Conservation (phyloP, 352 stramenopile genomes). For the Globisporangium barbulae region DNA sequence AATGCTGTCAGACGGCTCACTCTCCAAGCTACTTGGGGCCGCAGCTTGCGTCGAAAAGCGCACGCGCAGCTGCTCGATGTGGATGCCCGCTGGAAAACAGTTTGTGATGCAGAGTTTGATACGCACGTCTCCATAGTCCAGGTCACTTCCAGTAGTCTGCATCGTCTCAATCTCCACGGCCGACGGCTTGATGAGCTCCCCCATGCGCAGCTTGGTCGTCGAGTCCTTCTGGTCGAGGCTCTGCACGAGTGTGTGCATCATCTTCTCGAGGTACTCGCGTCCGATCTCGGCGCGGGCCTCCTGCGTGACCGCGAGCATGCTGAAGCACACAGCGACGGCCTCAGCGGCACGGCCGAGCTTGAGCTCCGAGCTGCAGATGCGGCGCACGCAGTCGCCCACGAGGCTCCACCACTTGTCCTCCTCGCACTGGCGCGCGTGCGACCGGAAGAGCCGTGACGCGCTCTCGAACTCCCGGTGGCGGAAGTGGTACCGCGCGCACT, state of each 20-base stretch:
- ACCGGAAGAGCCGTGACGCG: constrained; percentile 61
- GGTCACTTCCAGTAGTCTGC: constrained; percentile 30
- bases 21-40: neutral
- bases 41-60: constrained; percentile 24
- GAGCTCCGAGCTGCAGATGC: constrained; percentile 59
- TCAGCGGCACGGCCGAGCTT: constrained; percentile 48
- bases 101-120: constrained; percentile 54
- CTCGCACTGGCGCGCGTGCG: constrained; percentile 63
- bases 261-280: constrained; percentile 41
- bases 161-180: constrained; percentile 50
- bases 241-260: constrained; percentile 47
- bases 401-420: constrained; percentile 78
- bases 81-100: constrained; percentile 53
- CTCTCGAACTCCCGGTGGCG: constrained; percentile 55
- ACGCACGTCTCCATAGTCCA: constrained; percentile 57
- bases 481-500: constrained; percentile 69
- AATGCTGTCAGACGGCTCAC: neutral
- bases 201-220: constrained; percentile 40
- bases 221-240: constrained; percentile 26
- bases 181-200: constrained; percentile 45
- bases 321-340: constrained; percentile 57
- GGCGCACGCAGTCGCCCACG: constrained; percentile 43
- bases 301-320: constrained; percentile 51
- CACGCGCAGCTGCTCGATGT: constrained; percentile 51
- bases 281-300: constrained; percentile 44